Base-by-base conservation (phyloP, 2,329 filamentous ascomycete species). In the Pseudocercospora musae region DNA sequence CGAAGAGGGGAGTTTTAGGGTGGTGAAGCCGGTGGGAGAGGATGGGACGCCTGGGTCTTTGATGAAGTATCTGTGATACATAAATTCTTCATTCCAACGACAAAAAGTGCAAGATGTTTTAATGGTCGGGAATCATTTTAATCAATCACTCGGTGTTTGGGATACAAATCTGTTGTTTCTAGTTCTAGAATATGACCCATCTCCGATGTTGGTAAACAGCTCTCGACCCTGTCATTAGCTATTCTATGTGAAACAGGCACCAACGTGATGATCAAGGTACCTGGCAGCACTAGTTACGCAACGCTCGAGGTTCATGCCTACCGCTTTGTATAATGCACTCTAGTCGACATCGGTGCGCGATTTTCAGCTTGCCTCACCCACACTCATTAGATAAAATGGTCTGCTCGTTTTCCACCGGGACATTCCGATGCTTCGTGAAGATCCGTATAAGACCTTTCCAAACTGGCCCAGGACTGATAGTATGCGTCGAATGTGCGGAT, bases 1-100 rank as follows among this genome's bases (percentile, higher is more conserved):
- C n/a, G 71, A 77, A 64, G 74, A 84, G 65, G 44, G 44, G 9
- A 23, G 44, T 6, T 83, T 77, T 59, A 75, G 82, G 53, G 71
- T 83, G n/a, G 42, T 62, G 4, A 48, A 40, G 56, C 61, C 64
- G 4, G 37, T 40, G n/a, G 37, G 33, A 7, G 44, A 29, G 25
- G 62, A 33, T n/a, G 57, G 27, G 20, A 59, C 31, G 8, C 29
- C 48, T 15, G 48, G 57, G 18, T 7, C 29, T 20, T 25, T 56
- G 29, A 40, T 20, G n/a, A 56, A 44, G 15, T 44, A 56, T 25
- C 25, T 56, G 33, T 46, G 21, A 23, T n/a, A n/a, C n/a, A n/a
- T n/a, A n/a, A n/a, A n/a, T n/a, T n/a, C n/a, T n/a, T n/a, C n/a
- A n/a, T n/a, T n/a, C n/a, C n/a, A n/a, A n/a, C n/a, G n/a, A n/a